phyloP scores from a whole-genome alignment of 2,329 filamentous ascomycete species.

The Colletotrichum sansevieriae region DNA sequence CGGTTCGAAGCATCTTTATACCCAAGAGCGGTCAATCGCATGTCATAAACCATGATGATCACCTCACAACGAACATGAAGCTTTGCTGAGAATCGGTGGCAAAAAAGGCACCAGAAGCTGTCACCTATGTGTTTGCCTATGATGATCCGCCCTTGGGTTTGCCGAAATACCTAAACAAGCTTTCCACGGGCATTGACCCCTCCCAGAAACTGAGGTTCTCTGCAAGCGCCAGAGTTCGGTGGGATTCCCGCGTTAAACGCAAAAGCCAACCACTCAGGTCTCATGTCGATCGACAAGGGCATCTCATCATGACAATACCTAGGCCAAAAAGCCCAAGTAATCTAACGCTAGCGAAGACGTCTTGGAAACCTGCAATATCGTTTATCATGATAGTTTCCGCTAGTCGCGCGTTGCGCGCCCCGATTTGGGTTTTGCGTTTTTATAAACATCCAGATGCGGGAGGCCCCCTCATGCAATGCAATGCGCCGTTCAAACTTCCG shows the following conservation, averaged over 20 bases:
- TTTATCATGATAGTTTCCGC: constrained; percentile 17
- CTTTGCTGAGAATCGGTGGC: background rate
- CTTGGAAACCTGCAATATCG: background rate
- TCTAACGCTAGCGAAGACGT: too few relatives aligned
- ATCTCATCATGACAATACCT: too few relatives aligned
- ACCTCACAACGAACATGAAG: background rate
- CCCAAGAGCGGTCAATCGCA: background rate
- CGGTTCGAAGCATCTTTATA: background rate
- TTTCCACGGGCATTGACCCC: background rate
- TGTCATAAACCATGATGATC: background rate
- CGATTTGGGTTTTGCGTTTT: constrained; percentile 5
- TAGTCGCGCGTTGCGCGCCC: background rate
- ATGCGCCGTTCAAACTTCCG: constrained; percentile 10
- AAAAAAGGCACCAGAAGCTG: background rate
- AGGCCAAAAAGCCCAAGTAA: too few relatives aligned
- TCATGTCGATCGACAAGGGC: too few relatives aligned
- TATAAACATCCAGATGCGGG: background rate
- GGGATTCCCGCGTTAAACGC: background rate
- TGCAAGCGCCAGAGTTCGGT: background rate
- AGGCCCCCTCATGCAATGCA: constrained; percentile 20
- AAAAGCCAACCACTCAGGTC: too few relatives aligned
- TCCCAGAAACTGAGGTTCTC: background rate
- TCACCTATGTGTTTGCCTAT: background rate
- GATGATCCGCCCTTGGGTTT: too few relatives aligned
- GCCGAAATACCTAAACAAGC: background rate